These are phyloP conservation scores for Buddleja alternifolia DNA, from an alignment of 257 asterid genomes.

Conservation along the genomic window DNA sequence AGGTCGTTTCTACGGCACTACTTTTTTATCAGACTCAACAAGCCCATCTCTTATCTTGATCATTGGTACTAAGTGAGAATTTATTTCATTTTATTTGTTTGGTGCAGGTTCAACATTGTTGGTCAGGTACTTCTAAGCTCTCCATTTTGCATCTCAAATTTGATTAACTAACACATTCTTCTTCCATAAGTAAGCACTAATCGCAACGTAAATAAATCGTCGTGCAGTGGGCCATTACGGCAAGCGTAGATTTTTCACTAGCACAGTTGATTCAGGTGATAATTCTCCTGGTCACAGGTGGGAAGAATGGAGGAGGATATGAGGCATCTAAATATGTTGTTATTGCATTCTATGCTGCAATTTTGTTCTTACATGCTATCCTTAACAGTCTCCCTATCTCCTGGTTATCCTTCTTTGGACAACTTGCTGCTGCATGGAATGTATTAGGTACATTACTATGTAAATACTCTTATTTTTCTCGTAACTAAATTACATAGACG, in stretches of 20 bases:
- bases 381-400: constrained; percentile 90
- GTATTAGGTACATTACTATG: constrained; percentile 53
- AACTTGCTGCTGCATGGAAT: constrained; percentile 95
- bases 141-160: too few relatives aligned
- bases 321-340: constrained; percentile 81
- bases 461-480: too few relatives aligned
- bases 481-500: too few relatives aligned
- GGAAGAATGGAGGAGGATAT: constrained; percentile 87
- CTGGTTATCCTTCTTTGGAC: constrained; percentile 77
- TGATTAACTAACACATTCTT: neutral
- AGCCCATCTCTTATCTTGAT: neutral
- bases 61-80: constrained; percentile 9
- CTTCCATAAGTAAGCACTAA: constrained; percentile 25
- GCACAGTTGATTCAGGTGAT: constrained; percentile 95
- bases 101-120: constrained; percentile 91
- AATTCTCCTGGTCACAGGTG: constrained; percentile 90
- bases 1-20: too few relatives aligned
- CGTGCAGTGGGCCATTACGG: constrained; percentile 97
- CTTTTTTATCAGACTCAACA: too few relatives aligned
- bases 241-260: constrained; percentile 85
- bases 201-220: constrained; percentile 21
- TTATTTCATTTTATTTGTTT: constrained; percentile 19
- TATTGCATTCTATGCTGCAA: constrained; percentile 74
- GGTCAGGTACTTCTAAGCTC: constrained; percentile 73
- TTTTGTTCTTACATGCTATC: constrained; percentile 70